Evolutionary conservation across 805 yeast species (phyloP).

Genomic region (Metschnikowia similis): DNA sequence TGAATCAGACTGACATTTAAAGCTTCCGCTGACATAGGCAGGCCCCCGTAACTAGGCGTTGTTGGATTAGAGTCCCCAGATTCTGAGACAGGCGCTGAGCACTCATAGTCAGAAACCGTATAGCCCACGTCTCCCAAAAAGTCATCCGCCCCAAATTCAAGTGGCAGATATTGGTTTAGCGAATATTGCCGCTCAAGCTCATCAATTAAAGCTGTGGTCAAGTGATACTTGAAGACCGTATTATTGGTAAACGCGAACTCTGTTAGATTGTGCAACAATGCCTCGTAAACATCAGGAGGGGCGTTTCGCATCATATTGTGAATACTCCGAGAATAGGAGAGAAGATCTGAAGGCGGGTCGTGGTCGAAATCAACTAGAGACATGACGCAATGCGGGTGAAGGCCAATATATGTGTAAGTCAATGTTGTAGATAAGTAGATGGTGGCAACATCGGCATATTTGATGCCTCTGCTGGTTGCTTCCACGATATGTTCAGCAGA

Average conservation of each 20-base stretch:
- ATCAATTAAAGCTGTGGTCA: background rate
- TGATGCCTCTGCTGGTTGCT: background rate
- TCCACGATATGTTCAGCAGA: conserved; percentile 9
- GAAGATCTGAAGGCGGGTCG: conserved; percentile 17
- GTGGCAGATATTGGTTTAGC: background rate
- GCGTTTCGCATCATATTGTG: conserved; percentile 4
- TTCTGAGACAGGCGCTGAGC: background rate
- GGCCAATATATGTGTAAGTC: conserved; percentile 26
- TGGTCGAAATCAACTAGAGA: conserved; percentile 26
- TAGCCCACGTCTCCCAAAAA: conserved; percentile 5
- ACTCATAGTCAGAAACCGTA: background rate
- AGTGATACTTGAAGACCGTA: background rate
- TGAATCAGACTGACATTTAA: no score
- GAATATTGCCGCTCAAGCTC: background rate
- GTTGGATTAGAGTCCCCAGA: background rate
- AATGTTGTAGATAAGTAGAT: conserved; percentile 17
- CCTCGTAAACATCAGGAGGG: conserved; percentile 5
- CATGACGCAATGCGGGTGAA: conserved; percentile 28
- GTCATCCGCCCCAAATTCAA: conserved; percentile 1
- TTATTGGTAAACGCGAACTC: conserved; percentile 4
- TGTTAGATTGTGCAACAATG: conserved; percentile 3
- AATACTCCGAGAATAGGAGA: conserved; percentile 14
- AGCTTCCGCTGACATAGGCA: no score
- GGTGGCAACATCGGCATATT: conserved; percentile 5
- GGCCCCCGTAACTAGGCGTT: background rate